A percentile compares a stretch with the other conserved stretches of the same genome.
phyloP scores from a whole-genome alignment of 352 stramenopile species.

The Phytophthora agathidicida region DNA sequence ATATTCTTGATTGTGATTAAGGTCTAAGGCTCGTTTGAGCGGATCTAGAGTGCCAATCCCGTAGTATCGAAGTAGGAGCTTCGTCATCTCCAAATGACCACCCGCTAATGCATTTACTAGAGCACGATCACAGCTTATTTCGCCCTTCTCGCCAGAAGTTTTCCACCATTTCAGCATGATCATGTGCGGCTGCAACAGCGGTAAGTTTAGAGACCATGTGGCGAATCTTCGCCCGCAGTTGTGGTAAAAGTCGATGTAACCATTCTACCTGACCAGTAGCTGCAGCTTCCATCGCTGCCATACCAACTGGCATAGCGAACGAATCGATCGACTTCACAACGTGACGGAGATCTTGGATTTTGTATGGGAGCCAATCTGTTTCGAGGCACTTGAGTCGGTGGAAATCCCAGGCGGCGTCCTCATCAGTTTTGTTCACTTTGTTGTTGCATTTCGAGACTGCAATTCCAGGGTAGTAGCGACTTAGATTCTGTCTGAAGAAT shows the following conservation, averaged over 20 bases:
- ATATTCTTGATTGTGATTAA: background rate
- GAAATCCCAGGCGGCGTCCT: background rate
- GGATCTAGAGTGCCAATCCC: background rate
- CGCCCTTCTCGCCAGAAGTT: background rate
- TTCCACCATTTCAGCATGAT: background rate
- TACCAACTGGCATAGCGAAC: background rate
- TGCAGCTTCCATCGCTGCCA: background rate
- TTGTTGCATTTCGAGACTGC: background rate
- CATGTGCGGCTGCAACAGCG: background rate
- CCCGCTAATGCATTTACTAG: too few relatives aligned
- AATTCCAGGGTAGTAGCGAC: background rate
- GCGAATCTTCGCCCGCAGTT: background rate
- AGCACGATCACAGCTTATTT: background rate
- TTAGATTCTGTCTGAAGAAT: conserved; percentile 2
- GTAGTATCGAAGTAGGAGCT: too few relatives aligned
- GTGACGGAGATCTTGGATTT: background rate
- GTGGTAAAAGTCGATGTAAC: background rate
- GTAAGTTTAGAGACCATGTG: background rate
- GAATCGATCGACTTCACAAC: background rate
- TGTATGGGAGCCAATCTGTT: background rate
- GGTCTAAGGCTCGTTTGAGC: too few relatives aligned
- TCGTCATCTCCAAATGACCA: too few relatives aligned
- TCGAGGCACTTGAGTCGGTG: background rate
- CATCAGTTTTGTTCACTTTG: background rate
- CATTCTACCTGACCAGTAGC: background rate